Evolutionary conservation across 2,329 filamentous ascomycete species (phyloP).

Genomic region (Pseudogymnoascus sp.): DNA sequence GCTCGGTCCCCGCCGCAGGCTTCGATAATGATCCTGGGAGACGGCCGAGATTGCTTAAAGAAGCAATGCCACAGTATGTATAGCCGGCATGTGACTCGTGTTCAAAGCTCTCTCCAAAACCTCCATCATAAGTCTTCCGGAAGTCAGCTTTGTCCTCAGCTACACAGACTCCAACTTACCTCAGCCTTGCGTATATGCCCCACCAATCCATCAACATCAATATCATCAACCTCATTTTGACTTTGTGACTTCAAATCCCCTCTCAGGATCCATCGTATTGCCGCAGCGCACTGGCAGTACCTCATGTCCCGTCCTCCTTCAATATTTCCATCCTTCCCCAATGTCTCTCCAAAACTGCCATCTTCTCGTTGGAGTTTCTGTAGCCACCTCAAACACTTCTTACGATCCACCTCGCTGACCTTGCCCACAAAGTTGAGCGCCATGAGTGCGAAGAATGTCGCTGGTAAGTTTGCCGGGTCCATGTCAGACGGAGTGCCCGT

Average conservation of each 20-base stretch:
- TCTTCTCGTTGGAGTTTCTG: conserved; percentile 66
- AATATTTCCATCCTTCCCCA: conserved; percentile 50
- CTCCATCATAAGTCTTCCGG: conserved; percentile 26
- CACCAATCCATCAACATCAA: conserved; percentile 64
- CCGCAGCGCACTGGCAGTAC: conserved; percentile 78
- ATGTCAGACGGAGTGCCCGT: conserved; percentile 44
- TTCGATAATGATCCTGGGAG: conserved; percentile 18
- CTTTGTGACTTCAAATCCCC: conserved; percentile 46
- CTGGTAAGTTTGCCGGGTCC: conserved; percentile 76
- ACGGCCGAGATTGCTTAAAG: conserved; percentile 58
- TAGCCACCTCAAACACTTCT: conserved; percentile 65
- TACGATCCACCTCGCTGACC: conserved; percentile 58
- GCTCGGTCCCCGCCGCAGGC: conserved; percentile 2
- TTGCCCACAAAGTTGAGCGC: conserved; percentile 55
- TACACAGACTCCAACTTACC: conserved; percentile 28
- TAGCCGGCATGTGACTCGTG: conserved; percentile 54
- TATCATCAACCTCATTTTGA: conserved; percentile 54
- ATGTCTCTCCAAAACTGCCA: conserved; percentile 83
- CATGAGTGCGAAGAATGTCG: conserved; percentile 81
- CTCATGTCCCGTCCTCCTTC: conserved; percentile 77
- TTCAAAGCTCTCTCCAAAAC: conserved; percentile 26
- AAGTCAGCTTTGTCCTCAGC: conserved; percentile 2
- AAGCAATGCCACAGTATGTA: conserved; percentile 78
- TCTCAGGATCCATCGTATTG: conserved; percentile 72
- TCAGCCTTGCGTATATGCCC: conserved; percentile 61